Conservation (phyloP, 1,284 basidiomycete species). For the Trichosporon faecale region DNA sequence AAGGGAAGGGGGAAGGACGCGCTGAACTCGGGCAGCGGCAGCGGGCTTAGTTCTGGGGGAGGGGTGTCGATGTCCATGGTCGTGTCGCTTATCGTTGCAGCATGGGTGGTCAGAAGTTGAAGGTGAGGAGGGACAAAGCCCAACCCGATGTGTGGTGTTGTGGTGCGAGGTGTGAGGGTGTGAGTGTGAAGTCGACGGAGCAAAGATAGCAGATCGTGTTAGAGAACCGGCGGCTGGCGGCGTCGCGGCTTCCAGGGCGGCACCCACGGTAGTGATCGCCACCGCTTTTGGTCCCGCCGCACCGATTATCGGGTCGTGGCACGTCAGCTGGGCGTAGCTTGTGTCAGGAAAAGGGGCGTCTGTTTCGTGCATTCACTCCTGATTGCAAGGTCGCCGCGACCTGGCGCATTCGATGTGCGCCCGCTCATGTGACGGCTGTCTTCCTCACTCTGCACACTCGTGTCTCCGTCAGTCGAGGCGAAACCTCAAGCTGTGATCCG, state of each 20-base stretch:
- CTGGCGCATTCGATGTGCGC: background rate
- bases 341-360: constrained; percentile 1
- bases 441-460: background rate
- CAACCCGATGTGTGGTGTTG: background rate
- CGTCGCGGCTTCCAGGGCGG: background rate
- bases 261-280: background rate
- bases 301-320: background rate
- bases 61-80: constrained; percentile 52
- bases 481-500: no score
- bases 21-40: constrained; percentile 55
- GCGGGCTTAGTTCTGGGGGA: constrained; percentile 22
- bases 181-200: background rate
- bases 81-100: constrained; percentile 9
- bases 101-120: background rate
- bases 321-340: background rate
- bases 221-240: background rate
- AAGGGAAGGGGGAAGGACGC: constrained; percentile 74
- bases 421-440: background rate
- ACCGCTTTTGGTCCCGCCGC: background rate
- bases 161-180: background rate
- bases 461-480: no score
- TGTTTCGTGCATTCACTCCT: constrained; percentile 5
- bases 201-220: background rate
- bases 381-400: background rate
- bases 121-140: constrained; percentile 1